phyloP scores from a whole-genome alignment of 257 asterid species.

The Orobanche coerulescens region DNA sequence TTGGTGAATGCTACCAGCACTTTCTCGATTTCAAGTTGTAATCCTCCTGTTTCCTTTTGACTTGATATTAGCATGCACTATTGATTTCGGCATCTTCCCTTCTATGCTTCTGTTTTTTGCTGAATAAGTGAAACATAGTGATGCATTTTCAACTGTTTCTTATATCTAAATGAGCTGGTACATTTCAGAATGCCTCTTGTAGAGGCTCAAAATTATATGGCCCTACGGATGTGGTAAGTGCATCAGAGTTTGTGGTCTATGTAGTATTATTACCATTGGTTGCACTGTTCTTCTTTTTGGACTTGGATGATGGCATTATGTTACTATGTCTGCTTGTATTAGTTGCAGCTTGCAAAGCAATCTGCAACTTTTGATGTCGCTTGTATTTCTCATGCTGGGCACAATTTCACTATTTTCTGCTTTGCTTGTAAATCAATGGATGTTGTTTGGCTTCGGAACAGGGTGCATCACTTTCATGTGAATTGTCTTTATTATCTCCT shows the following conservation, averaged over 20 bases:
- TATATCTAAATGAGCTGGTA: neutral
- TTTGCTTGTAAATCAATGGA: slow-evolving; percentile 1
- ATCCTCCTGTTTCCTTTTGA: neutral
- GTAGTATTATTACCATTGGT: neutral
- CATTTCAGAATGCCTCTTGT: neutral
- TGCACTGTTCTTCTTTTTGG: neutral
- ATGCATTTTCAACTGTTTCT: neutral
- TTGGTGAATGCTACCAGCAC: neutral
- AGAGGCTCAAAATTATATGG: neutral
- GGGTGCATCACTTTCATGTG: neutral
- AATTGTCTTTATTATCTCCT: neutral
- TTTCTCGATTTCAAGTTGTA: no score
- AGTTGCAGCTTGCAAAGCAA: neutral
- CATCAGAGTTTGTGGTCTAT: neutral
- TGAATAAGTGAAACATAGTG: neutral
- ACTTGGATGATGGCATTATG: neutral
- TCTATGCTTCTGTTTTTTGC: neutral
- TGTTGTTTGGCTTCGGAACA: neutral
- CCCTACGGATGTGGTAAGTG: neutral
- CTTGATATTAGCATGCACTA: no score
- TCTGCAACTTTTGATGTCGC: neutral
- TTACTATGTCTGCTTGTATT: neutral
- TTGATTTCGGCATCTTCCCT: neutral
- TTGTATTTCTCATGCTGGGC: neutral
- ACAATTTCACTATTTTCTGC: neutral